Conservation (phyloP, 495 filamentous ascomycete species). For the Geopyxis carbonaria region DNA sequence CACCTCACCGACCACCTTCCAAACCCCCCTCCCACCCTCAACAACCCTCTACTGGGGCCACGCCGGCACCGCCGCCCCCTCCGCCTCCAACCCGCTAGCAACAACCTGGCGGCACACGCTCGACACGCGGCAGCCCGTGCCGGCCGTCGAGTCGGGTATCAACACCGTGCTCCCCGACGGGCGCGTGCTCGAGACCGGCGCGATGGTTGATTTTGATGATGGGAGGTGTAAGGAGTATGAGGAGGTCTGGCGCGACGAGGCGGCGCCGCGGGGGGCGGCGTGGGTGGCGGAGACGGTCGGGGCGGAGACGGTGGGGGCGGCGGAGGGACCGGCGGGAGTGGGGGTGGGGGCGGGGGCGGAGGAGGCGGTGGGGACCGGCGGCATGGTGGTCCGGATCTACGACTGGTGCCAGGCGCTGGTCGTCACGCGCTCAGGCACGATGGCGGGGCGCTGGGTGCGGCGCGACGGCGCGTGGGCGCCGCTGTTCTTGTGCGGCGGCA, state of each 20-base stretch:
- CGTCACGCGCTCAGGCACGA: too few relatives aligned
- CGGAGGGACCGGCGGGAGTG: constrained; percentile 7
- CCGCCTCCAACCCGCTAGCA: constrained; percentile 8
- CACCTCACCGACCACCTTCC: constrained; percentile 5
- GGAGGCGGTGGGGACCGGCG: constrained; percentile 33
- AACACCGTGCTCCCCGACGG: constrained; percentile 12
- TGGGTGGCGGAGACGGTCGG: constrained; percentile 4
- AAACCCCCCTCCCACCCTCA: constrained; percentile 5
- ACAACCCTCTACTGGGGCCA: constrained; percentile 18
- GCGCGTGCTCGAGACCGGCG: constrained; percentile 19
- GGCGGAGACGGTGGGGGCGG: constrained; percentile 5
- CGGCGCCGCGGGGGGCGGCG: constrained; percentile 5
- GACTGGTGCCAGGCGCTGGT: too few relatives aligned
- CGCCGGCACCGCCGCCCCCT: constrained; percentile 14
- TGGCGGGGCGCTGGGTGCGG: too few relatives aligned
- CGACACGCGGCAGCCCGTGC: constrained; percentile 14
- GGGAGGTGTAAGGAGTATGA: constrained; percentile 16
- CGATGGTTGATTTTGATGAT: constrained; percentile 21
- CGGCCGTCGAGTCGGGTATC: constrained; percentile 9
- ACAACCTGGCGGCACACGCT: constrained; percentile 14
- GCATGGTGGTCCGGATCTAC: constrained; percentile 32
- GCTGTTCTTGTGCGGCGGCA: too few relatives aligned
- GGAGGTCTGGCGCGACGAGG: constrained; percentile 18
- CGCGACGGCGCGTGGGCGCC: too few relatives aligned
- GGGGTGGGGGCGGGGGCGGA: constrained; percentile 17